A percentile compares a stretch with the other conserved stretches of the same genome.
phyloP scores from a whole-genome alignment of 768 basidiomycete species.

The Tylopilus sp. region DNA sequence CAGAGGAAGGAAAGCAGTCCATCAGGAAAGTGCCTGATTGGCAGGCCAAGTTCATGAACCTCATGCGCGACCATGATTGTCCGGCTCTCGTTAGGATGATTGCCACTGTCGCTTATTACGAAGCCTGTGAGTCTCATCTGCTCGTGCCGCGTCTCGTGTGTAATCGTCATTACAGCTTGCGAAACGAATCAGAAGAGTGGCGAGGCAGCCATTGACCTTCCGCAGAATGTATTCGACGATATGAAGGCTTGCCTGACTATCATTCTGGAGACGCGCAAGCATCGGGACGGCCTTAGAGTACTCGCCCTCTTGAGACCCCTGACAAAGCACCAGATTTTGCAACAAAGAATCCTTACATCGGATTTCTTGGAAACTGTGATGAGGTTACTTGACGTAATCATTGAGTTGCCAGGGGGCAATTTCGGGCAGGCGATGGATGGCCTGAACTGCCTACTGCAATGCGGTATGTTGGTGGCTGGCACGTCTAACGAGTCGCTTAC shows the following conservation, averaged over 20 bases:
- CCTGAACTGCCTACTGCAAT: slow-evolving; percentile 17
- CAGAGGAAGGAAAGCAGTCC: slow-evolving; percentile 21
- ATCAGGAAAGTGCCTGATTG: slow-evolving; percentile 14
- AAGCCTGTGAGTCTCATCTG: slow-evolving; percentile 13
- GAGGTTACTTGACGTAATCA: slow-evolving; percentile 9
- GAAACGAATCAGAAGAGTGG: not conserved
- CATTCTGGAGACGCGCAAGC: slow-evolving; percentile 7
- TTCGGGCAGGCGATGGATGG: slow-evolving; percentile 23
- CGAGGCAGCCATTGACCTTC: not conserved
- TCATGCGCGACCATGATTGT: slow-evolving; percentile 11
- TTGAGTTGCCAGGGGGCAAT: not conserved
- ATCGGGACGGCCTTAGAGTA: slow-evolving; percentile 17
- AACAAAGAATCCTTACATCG: slow-evolving; percentile 10
- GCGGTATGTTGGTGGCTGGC: slow-evolving; percentile 6
- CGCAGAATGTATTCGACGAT: slow-evolving; percentile 3
- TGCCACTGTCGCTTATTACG: slow-evolving; percentile 21
- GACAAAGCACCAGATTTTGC: slow-evolving; percentile 17
- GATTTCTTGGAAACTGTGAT: slow-evolving; percentile 14
- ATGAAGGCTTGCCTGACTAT: slow-evolving; percentile 8
- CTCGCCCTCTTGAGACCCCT: slow-evolving; percentile 19
- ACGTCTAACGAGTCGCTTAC: not conserved
- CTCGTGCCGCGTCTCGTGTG: not conserved
- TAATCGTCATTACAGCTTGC: slow-evolving; percentile 1
- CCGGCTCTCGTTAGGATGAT: slow-evolving; percentile 19
- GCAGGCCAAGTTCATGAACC: slow-evolving; percentile 6